Evolutionary conservation across 2,329 filamentous ascomycete genomes (phyloP).

Genomic region (Aspergillus niger): DNA sequence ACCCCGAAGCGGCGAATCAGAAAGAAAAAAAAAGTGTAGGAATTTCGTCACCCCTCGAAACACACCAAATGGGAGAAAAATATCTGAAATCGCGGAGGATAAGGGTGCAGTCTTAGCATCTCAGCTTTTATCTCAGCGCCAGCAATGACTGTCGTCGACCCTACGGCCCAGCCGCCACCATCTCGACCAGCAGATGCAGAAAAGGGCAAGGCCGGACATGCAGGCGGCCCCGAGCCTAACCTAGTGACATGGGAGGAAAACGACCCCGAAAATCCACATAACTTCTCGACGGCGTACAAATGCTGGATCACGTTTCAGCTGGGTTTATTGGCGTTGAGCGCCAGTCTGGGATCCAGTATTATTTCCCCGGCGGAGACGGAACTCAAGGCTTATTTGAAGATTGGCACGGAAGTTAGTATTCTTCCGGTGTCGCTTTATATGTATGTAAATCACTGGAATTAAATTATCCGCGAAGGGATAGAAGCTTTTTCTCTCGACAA

Average conservation of each 20-base stretch:
- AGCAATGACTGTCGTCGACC: no score
- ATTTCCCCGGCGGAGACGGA: conserved; percentile 49
- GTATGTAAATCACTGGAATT: conserved; percentile 11
- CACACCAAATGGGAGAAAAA: no score
- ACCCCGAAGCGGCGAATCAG: no score
- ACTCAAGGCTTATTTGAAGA: conserved; percentile 46
- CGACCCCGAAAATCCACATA: conserved; percentile 46
- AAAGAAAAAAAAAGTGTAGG: no score
- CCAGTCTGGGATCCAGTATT: conserved; percentile 54
- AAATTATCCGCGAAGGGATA: no score
- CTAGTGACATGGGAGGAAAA: conserved; percentile 8
- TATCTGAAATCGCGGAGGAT: no score
- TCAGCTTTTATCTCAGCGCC: no score
- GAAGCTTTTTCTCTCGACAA: no score
- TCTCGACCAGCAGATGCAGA: background rate
- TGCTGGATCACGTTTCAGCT: conserved; percentile 53
- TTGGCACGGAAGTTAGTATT: conserved; percentile 50
- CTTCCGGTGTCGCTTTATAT: conserved; percentile 52
- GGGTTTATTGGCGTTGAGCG: conserved; percentile 52
- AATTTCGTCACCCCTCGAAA: no score
- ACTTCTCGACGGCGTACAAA: conserved; percentile 49
- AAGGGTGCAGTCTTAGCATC: no score
- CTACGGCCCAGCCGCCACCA: no score
- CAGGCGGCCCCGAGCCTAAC: background rate
- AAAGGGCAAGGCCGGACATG: background rate